Evolutionary conservation across 1,284 basidiomycete genomes (phyloP).

Genomic region (Omphalotus olearius): DNA sequence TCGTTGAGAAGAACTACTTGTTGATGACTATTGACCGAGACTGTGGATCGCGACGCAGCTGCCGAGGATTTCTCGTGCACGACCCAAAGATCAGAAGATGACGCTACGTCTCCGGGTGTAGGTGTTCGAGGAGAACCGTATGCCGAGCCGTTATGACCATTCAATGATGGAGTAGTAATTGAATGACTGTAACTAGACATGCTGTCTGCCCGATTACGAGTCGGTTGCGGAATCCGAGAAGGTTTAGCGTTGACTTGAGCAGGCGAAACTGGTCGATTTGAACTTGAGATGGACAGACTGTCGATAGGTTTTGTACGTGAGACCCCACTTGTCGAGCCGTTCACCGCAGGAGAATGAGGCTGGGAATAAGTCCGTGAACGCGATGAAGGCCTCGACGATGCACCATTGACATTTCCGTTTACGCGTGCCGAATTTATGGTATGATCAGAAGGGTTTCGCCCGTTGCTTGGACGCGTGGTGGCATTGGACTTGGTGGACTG

Average conservation of each 20-base stretch:
- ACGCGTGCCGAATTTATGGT: conserved; percentile 3
- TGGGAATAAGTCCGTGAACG: conserved; percentile 59
- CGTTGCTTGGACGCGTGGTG: background rate
- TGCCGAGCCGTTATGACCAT: conserved; percentile 9
- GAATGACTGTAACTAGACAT: conserved; percentile 32
- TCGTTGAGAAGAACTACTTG: conserved; percentile 46
- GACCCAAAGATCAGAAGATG: conserved; percentile 16
- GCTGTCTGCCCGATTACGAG: conserved; percentile 39
- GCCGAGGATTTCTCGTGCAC: conserved; percentile 19
- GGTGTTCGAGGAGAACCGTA: conserved; percentile 10
- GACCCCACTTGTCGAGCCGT: background rate
- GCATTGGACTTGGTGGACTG: conserved; percentile 2
- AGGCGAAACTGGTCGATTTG: background rate
- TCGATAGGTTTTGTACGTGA: conserved; percentile 25
- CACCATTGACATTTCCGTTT: background rate
- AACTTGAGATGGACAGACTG: conserved; percentile 3
- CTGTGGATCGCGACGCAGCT: conserved; percentile 25
- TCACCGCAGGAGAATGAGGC: conserved; percentile 33
- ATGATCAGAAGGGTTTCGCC: conserved; percentile 1
- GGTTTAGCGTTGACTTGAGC: conserved; percentile 8
- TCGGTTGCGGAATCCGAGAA: conserved; percentile 47
- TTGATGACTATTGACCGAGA: conserved; percentile 25
- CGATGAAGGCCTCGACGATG: conserved; percentile 18
- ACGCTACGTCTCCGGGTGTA: background rate
- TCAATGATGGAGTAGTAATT: background rate